Evolutionary conservation across 345 rosid genomes (phyloP).

Genomic region (thale cress (Arabidopsis thaliana)): TAIR10.1 NC_003076.8:24596501-24597000

Average conservation of each 20-base stretch:
- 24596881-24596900: constrained; percentile 98
- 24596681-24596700: constrained; percentile 89
- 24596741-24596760: constrained; percentile 98
- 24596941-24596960: constrained; percentile 13
- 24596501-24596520: constrained; percentile 93
- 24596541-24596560: constrained; percentile 95
- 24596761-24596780: constrained; percentile 61
- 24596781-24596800: constrained; percentile 16
- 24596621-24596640: constrained; percentile 17
- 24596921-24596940: constrained; percentile 75
- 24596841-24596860: constrained; percentile 78
- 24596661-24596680: constrained; percentile 24
- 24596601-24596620: constrained; percentile 25
- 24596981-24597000: constrained; percentile 16
- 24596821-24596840: constrained; percentile 28
- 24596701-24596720: constrained; percentile 84
- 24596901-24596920: constrained; percentile 96
- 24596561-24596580: constrained; percentile 90
- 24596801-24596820: constrained; percentile 17
- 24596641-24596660: constrained; percentile 33
- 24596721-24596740: constrained; percentile 83
- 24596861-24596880: constrained; percentile 77
- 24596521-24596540: constrained; percentile 82
- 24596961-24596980: constrained; percentile 16
- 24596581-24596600: constrained; percentile 80